Conservation (phyloP, 352 stramenopile genomes). For the Elongisporangium senticosum region DNA sequence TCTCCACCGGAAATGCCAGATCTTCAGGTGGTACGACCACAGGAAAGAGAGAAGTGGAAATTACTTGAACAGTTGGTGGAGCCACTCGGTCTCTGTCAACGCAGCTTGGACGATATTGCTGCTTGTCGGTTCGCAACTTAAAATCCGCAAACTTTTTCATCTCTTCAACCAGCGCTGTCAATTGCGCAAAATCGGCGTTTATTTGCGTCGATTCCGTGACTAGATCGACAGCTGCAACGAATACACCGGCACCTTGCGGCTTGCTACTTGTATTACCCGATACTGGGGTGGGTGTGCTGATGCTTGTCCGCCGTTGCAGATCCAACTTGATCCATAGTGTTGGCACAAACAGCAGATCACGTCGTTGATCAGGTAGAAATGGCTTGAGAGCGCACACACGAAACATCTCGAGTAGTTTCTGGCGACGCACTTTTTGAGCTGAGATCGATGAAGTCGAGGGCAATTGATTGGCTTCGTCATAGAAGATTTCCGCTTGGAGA, state of each 20-base stretch:
- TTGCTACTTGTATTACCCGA: background rate
- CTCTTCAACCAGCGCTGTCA: slow-evolving; percentile 36
- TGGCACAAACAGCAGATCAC: slow-evolving; percentile 44
- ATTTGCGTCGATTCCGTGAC: slow-evolving; percentile 53
- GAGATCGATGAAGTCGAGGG: background rate
- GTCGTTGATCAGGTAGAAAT: slow-evolving; percentile 21
- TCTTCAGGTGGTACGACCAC: slow-evolving; percentile 10
- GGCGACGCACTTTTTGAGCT: background rate
- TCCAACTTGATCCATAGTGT: slow-evolving; percentile 66
- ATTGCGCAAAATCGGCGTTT: slow-evolving; percentile 53
- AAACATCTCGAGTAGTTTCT: slow-evolving; percentile 21
- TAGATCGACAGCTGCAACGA: slow-evolving; percentile 41
- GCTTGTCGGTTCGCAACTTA: slow-evolving; percentile 21
- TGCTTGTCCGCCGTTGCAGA: slow-evolving; percentile 15
- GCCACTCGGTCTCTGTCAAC: slow-evolving; percentile 35
- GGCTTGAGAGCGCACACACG: slow-evolving; percentile 23
- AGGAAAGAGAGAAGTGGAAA: slow-evolving; percentile 27
- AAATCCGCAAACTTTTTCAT: slow-evolving; percentile 34
- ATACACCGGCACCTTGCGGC: background rate
- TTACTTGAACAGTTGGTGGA: slow-evolving; percentile 30
- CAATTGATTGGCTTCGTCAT: slow-evolving; percentile 4
- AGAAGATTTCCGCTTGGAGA: slow-evolving; percentile 32
- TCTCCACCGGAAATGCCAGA: slow-evolving; percentile 13
- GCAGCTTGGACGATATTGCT: slow-evolving; percentile 38
- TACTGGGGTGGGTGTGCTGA: background rate